Conservation (phyloP, 2,329 filamentous ascomycete species). For the Microsporum canis region DNA sequence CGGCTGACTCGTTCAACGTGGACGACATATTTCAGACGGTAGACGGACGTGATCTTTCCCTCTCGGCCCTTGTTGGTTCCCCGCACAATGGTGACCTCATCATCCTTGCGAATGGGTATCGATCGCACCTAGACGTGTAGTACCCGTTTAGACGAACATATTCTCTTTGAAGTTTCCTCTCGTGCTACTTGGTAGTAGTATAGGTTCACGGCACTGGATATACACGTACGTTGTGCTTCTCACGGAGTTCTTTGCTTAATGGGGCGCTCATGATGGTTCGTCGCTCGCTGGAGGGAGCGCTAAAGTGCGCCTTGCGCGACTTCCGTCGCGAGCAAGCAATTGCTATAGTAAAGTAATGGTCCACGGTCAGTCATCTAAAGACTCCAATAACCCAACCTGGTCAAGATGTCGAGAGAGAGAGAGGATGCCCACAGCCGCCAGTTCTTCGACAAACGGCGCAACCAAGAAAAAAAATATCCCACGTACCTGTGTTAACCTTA, state of each 20-base stretch:
- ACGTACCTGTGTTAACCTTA: conserved; percentile 24
- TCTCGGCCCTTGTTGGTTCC: conserved; percentile 95
- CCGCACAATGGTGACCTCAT: conserved; percentile 86
- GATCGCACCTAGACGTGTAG: conserved; percentile 58
- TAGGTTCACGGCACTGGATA: neutral
- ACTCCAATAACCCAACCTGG: neutral
- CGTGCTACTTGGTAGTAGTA: neutral
- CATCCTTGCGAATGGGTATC: conserved; percentile 95
- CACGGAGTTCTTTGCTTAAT: conserved; percentile 90
- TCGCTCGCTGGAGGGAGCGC: conserved; percentile 84
- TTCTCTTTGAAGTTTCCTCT: neutral
- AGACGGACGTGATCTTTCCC: conserved; percentile 96
- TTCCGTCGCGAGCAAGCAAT: conserved; percentile 77
- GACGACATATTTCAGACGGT: conserved; percentile 95
- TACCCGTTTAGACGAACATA: neutral
- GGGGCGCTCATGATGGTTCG: conserved; percentile 95
- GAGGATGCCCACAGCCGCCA: neutral
- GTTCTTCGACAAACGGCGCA: neutral
- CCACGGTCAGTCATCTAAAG: conserved; percentile 2
- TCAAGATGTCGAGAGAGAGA: neutral
- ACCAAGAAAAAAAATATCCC: neutral
- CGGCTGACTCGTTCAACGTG: conserved; percentile 94
- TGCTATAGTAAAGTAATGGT: conserved; percentile 17
- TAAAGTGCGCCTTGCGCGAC: conserved; percentile 98
- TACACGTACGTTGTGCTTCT: conserved; percentile 90